Percentiles rank a stretch among this genome's conserved stretches.
Conservation (phyloP, 805 yeast species). For the Candida nonsorbophila region DNA sequence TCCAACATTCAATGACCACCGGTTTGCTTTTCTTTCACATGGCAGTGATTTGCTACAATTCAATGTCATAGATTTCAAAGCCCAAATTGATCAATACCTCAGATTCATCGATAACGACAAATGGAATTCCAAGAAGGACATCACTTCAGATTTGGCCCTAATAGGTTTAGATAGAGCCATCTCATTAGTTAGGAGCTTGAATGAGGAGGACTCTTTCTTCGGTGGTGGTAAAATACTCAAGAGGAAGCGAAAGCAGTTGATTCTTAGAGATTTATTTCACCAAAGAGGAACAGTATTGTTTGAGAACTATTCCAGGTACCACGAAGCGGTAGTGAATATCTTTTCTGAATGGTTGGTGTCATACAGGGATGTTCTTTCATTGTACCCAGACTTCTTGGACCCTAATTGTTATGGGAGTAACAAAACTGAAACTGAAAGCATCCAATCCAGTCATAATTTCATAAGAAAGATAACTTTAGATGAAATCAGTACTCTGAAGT, state of each 20-base stretch:
- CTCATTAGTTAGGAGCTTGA: slow-evolving; percentile 21
- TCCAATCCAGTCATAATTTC: slow-evolving; percentile 3
- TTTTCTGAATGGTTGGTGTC: slow-evolving; percentile 38
- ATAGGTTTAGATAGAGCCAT: slow-evolving; percentile 32
- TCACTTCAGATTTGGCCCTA: slow-evolving; percentile 21
- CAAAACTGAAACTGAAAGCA: slow-evolving; percentile 2
- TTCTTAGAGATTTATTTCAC: slow-evolving; percentile 29
- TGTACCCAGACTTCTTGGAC: slow-evolving; percentile 36
- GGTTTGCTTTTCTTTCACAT: slow-evolving; percentile 17
- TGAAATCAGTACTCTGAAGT: slow-evolving; percentile 5
- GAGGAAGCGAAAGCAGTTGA: slow-evolving; percentile 24
- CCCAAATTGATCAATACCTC: slow-evolving; percentile 33
- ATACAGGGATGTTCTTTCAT: slow-evolving; percentile 24
- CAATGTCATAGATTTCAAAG: slow-evolving; percentile 19
- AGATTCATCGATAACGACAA: slow-evolving; percentile 13
- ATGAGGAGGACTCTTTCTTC: slow-evolving; percentile 19
- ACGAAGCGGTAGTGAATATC: slow-evolving; percentile 34
- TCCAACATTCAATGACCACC: slow-evolving; percentile 4
- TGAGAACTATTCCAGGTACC: slow-evolving; percentile 27
- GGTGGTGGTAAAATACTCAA: slow-evolving; percentile 10
- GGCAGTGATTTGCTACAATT: slow-evolving; percentile 28
- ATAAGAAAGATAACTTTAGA: slow-evolving; percentile 9
- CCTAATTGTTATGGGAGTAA: slow-evolving; percentile 9
- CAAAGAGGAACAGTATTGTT: slow-evolving; percentile 27
- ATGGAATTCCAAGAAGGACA: slow-evolving; percentile 15